Percentiles rank a stretch among this genome's conserved stretches.
Evolutionary conservation across 2,329 filamentous ascomycete genomes (phyloP).

Genomic region (Fusarium veterinarium): DNA sequence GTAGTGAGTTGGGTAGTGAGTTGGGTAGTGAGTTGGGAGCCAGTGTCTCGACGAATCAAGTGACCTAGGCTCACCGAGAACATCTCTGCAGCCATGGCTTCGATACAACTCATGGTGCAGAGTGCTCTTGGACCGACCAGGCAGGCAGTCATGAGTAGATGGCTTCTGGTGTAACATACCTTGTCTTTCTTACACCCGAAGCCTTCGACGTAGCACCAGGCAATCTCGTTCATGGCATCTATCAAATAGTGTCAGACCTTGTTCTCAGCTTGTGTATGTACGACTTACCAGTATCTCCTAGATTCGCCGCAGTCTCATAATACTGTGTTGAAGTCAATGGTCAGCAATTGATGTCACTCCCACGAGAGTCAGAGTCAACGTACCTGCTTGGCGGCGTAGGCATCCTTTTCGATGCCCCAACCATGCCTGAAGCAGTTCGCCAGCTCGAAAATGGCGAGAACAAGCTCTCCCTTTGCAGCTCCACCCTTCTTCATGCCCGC

Average conservation of each 20-base stretch:
- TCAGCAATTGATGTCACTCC: constrained; percentile 14
- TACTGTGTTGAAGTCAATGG: constrained; percentile 67
- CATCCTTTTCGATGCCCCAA: constrained; percentile 90
- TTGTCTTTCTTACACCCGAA: constrained; percentile 98
- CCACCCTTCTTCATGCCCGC: constrained; percentile 94
- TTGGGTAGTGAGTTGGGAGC: constrained; percentile 25
- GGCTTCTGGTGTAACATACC: constrained; percentile 68
- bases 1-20: too few species aligned
- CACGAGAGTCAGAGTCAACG: constrained; percentile 11
- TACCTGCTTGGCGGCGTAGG: constrained; percentile 82
- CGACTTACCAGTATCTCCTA: constrained; percentile 82
- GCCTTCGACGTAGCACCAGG: constrained; percentile 96
- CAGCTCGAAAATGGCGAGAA: constrained; percentile 95
- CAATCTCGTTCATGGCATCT: constrained; percentile 98
- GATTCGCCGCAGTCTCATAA: constrained; percentile 96
- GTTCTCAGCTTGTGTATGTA: constrained; percentile 2
- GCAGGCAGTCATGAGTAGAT: constrained; percentile 9
- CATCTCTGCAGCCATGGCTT: background rate
- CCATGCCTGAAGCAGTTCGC: constrained; percentile 93
- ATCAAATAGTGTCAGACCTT: constrained; percentile 27
- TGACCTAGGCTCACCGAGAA: constrained; percentile 26
- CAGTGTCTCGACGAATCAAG: constrained; percentile 28
- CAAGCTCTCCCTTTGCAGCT: constrained; percentile 93
- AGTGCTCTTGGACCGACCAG: constrained; percentile 8
- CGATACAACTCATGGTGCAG: constrained; percentile 17